Evolutionary conservation across 2,329 filamentous ascomycete species (phyloP).

Genomic region (Metarhizium robertsii): DNA sequence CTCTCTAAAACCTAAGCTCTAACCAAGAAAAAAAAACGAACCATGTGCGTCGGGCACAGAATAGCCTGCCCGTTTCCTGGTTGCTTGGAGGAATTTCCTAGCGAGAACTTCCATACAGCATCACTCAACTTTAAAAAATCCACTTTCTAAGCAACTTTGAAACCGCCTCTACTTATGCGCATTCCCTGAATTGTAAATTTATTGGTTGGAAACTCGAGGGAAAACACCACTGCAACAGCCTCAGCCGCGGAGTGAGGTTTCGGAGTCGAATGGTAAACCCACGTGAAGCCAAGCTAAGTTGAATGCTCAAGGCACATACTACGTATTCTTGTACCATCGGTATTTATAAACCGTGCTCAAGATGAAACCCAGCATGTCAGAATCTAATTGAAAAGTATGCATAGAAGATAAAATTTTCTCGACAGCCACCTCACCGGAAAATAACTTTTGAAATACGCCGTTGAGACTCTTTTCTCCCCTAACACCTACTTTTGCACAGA

Average conservation of each 20-base stretch:
- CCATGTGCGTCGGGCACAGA: not conserved
- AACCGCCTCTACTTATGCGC: too few relatives aligned
- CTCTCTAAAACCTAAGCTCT: not conserved
- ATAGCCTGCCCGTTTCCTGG: not conserved
- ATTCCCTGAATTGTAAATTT: too few relatives aligned
- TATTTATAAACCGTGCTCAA: not conserved
- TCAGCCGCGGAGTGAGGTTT: too few relatives aligned
- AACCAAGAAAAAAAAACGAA: not conserved
- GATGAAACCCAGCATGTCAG: not conserved
- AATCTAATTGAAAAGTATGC: not conserved
- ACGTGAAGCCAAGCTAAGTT: too few relatives aligned
- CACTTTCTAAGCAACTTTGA: too few relatives aligned
- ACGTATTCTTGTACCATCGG: too few relatives aligned
- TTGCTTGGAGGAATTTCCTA: not conserved
- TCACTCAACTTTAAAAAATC: too few relatives aligned
- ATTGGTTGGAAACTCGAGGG: too few relatives aligned
- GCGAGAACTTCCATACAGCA: too few relatives aligned
- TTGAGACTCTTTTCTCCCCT: not conserved
- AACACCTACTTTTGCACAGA: not conserved
- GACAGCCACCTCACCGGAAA: not conserved
- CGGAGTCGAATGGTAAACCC: too few relatives aligned
- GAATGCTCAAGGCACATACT: too few relatives aligned
- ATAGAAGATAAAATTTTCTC: not conserved
- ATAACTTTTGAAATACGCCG: not conserved
- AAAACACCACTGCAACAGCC: too few relatives aligned